A percentile compares a stretch with the other conserved stretches of the same genome.
These are phyloP conservation scores for Aspergillus udagawae DNA, from an alignment of 2,329 filamentous ascomycete genomes.

Conservation along the genomic window DNA sequence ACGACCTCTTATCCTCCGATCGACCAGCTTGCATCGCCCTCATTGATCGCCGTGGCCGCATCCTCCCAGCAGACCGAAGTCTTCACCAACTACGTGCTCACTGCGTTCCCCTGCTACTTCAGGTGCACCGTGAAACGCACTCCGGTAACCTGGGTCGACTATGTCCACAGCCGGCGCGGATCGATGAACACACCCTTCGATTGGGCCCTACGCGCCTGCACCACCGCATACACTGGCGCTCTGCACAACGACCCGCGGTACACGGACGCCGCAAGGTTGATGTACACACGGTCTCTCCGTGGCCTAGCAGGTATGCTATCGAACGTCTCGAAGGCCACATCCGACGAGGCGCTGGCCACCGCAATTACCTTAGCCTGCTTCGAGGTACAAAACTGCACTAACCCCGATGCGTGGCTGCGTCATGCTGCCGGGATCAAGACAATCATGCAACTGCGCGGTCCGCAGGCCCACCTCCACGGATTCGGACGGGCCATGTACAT, in stretches of 20 bases:
- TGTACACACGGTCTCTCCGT: conserved; percentile 28
- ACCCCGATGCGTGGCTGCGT: conserved; percentile 33
- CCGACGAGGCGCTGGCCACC: conserved; percentile 31
- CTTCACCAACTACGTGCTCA: conserved; percentile 25
- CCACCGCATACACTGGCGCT: conserved; percentile 14
- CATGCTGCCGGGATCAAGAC: conserved; percentile 33
- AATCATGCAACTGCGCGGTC: conserved; percentile 33
- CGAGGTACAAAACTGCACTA: conserved; percentile 35
- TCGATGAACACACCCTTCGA: conserved; percentile 17
- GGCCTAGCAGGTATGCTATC: conserved; percentile 24
- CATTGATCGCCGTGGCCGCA: conserved; percentile 24
- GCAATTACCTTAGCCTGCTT: conserved; percentile 34
- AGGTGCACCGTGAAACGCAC: conserved; percentile 25
- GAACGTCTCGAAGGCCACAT: conserved; percentile 24
- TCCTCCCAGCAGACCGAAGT: conserved; percentile 23
- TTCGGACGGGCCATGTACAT: conserved; percentile 34
- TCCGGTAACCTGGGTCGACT: conserved; percentile 26
- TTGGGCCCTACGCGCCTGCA: conserved; percentile 20
- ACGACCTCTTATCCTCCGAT: conserved; percentile 7
- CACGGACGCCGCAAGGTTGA: conserved; percentile 20
- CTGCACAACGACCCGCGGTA: conserved; percentile 20
- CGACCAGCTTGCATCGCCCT: conserved; percentile 23
- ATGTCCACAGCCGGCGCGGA: conserved; percentile 16
- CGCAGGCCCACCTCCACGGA: conserved; percentile 27
- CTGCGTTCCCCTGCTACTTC: conserved; percentile 26